phyloP scores from a whole-genome alignment of 2,329 filamentous ascomycete genomes.

The Emmonsiellopsis sp. region DNA sequence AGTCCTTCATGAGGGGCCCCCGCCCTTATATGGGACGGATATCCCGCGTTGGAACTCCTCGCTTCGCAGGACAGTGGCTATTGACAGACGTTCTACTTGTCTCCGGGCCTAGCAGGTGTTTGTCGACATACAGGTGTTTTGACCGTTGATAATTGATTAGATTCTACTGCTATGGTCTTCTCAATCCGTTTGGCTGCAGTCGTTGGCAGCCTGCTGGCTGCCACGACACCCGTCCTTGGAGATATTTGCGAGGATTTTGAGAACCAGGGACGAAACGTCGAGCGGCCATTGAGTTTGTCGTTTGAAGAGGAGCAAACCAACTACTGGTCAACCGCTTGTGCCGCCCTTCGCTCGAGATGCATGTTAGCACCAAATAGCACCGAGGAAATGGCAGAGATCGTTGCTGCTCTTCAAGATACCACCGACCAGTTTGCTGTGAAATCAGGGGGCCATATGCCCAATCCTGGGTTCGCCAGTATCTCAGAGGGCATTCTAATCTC shows the following conservation, averaged over 20 bases:
- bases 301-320: constrained; percentile 5
- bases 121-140: not conserved
- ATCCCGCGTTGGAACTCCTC: no score
- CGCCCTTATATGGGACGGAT: no score
- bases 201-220: not conserved
- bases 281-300: not conserved
- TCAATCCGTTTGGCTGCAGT: not conserved
- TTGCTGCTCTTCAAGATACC: constrained; percentile 41
- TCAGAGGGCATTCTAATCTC: constrained; percentile 36
- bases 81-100: not conserved
- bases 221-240: not conserved
- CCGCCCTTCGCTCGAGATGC: constrained; percentile 28
- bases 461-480: constrained; percentile 38
- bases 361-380: constrained; percentile 40
- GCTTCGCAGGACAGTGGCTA: no score
- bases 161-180: not conserved
- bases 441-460: constrained; percentile 40
- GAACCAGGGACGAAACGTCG: not conserved
- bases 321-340: constrained; percentile 4
- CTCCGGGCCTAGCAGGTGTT: not conserved
- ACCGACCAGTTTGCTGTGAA: constrained; percentile 47
- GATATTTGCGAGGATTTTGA: constrained; percentile 1
- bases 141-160: not conserved
- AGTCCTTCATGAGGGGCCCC: no score
- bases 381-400: constrained; percentile 44